Base-by-base conservation (phyloP, 805 yeast genomes). In the Nakazawaea siamensis region DNA sequence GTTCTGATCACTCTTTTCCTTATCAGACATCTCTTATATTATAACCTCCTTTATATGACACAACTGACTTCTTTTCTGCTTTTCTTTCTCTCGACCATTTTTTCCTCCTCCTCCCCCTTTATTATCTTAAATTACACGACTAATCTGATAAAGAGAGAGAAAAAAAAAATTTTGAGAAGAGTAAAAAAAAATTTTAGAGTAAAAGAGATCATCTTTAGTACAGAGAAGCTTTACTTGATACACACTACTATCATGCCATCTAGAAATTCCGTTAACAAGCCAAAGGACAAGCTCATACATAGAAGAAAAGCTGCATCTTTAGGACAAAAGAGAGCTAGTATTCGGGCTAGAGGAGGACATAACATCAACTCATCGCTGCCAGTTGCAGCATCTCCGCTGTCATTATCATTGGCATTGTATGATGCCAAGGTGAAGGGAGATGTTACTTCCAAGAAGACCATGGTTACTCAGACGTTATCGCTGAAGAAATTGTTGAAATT, bases 221-320 rank as follows among this genome's bases (percentile, higher is more conserved):
- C 9, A 8, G 19, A 19, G 4, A 20, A 20, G 23, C 10, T n/a
- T n/a, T n/a, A n/a, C n/a, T n/a, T 9, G 13, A 29, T n/a, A n/a
- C n/a, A n/a, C n/a, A n/a, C n/a, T n/a, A n/a, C n/a, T 20, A 20
- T 10, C 15, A 84, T 84, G 94, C 92, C 94, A 23, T 78, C 87
- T 13, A 80, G 71, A 59, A 85, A 83, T 65, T 73, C 86, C 29
- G 67, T 85, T 45, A 87, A 86, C 58, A 83, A 78, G 57, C 94
- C 92, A 31, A 80, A 78, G 54, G 72, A 70, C 46, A 68, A 70
- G 42, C 57, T 73, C 25, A 62, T 58, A 43, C 61, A 74, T 35
- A 65, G 66, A 40, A 64, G 66, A 34, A 78, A 72, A 54, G 65
- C 70, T 29, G 55, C 64, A 23, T 50, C 68, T 27, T 55, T 76